These are phyloP conservation scores for Eucalyptus caleyi DNA, from an alignment of 345 rosid species.

Conservation along the genomic window DNA sequence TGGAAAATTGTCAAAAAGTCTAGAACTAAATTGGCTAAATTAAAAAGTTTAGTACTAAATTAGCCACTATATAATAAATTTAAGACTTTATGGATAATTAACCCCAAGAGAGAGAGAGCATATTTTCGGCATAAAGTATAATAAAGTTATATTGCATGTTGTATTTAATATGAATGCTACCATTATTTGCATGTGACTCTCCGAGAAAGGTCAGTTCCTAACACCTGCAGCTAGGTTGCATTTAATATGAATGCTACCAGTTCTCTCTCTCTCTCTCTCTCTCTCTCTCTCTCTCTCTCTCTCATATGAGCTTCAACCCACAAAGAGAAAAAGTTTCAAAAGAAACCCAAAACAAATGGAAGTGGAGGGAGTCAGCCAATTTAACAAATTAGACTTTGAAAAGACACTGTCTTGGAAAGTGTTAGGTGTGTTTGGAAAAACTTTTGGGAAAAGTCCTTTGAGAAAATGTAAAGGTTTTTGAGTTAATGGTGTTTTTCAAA, in stretches of 20 bases:
- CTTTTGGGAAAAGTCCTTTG: no score
- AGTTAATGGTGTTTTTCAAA: no score
- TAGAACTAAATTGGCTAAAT: neutral
- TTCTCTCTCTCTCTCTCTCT: neutral
- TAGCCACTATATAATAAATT: neutral
- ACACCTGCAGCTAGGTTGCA: neutral
- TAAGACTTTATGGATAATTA: neutral
- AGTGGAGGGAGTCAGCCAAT: neutral
- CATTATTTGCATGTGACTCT: neutral
- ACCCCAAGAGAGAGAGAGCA: neutral
- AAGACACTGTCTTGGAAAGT: neutral
- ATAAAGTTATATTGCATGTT: neutral
- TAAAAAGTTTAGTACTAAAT: neutral
- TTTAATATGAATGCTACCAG: neutral
- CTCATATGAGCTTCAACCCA: neutral
- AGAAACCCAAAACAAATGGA: neutral
- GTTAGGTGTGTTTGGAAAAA: no score
- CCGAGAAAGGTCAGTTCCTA: neutral
- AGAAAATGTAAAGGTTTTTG: no score
- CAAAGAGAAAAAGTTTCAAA: neutral
- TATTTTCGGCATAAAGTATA: neutral
- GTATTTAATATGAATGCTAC: neutral
- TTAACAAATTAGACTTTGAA: neutral
- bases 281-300: neutral
- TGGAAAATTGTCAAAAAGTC: neutral